These are phyloP conservation scores for Lentinula edodes DNA, from an alignment of 768 basidiomycete species.

Conservation along the genomic window DNA sequence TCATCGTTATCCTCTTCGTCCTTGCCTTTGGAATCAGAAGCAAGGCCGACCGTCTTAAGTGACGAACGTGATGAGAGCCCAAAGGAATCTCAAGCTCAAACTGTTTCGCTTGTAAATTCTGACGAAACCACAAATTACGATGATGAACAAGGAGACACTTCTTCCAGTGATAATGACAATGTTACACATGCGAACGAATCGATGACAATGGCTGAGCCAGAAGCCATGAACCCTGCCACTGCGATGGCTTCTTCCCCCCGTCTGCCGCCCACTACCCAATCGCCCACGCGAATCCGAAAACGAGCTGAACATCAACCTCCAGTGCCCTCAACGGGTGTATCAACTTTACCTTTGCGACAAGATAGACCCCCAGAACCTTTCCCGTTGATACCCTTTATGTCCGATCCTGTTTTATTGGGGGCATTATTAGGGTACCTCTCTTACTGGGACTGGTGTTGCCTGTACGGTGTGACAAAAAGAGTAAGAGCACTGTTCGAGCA, in stretches of 20 bases:
- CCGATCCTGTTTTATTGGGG: slow-evolving; percentile 45
- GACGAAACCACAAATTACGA: not conserved
- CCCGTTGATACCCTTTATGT: slow-evolving; percentile 53
- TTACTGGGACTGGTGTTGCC: slow-evolving; percentile 68
- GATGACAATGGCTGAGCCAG: not conserved
- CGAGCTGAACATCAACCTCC: not conserved
- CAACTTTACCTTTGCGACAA: slow-evolving; percentile 18
- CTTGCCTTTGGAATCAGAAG: not conserved
- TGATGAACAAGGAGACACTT: not conserved
- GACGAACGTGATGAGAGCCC: not conserved
- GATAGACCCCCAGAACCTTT: slow-evolving; percentile 38
- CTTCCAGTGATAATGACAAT: not conserved
- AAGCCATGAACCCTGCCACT: not conserved
- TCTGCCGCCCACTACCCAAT: not conserved
- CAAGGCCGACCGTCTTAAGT: not conserved
- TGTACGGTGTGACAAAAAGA: slow-evolving; percentile 53
- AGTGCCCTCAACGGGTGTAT: not conserved
- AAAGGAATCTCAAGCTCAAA: not conserved
- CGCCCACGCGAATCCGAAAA: not conserved
- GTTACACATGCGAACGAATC: not conserved
- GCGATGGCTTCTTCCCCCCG: not conserved
- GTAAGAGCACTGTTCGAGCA: slow-evolving; percentile 42
- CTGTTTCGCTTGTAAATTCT: not conserved
- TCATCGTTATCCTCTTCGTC: not conserved
- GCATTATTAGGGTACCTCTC: slow-evolving; percentile 53